Conservation (phyloP, 208 protist species). For the Porcisia hertigi region DNA sequence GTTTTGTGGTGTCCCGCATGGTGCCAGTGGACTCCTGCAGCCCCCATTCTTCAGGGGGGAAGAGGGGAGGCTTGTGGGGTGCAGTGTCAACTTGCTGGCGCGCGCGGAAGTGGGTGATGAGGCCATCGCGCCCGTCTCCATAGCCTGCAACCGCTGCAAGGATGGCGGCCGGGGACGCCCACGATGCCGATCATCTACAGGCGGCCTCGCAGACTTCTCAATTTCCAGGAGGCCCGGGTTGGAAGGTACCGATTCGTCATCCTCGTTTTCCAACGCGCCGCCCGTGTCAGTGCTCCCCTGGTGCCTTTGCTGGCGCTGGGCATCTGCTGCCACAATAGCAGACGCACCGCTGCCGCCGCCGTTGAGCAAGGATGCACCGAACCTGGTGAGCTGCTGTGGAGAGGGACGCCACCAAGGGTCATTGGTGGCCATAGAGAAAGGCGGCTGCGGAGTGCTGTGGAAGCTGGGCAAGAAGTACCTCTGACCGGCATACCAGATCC, state of each 20-base stretch:
- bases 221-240: background rate
- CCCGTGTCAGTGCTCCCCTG: background rate
- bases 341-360: slow-evolving; percentile 1
- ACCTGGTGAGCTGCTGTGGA: background rate
- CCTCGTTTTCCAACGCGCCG: background rate
- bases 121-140: background rate
- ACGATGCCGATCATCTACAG: background rate
- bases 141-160: background rate
- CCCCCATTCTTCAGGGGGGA: background rate
- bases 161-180: background rate
- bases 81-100: background rate
- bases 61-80: background rate
- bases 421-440: slow-evolving; percentile 38
- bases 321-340: background rate
- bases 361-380: background rate
- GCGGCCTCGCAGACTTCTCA: background rate
- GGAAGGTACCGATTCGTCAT: background rate
- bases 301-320: background rate
- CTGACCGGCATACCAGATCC: slow-evolving; percentile 29
- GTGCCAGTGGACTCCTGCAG: background rate
- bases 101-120: background rate
- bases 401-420: background rate
- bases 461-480: slow-evolving; percentile 36
- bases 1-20: background rate
- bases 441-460: slow-evolving; percentile 37